These are phyloP conservation scores for Colletotrichum liaoningense DNA, from an alignment of 2,329 filamentous ascomycete species.

Conservation along the genomic window DNA sequence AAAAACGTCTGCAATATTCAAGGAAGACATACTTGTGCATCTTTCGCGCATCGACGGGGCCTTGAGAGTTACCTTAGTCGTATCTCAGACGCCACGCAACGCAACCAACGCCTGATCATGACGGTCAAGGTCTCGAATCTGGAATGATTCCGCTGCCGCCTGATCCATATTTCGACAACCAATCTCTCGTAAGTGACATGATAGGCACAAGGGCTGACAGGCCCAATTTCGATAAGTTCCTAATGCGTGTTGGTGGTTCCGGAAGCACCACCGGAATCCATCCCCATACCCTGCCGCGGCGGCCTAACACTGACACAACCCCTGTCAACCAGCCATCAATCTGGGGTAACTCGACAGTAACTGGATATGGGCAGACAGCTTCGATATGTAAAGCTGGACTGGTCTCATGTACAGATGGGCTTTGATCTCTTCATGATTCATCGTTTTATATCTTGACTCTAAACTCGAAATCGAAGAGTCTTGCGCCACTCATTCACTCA, in stretches of 20 bases:
- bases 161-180: not conserved
- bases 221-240: not conserved
- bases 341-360: not conserved
- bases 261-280: not conserved
- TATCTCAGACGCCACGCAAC: not conserved
- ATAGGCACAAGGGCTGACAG: conserved; percentile 1
- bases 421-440: not conserved
- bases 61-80: no score
- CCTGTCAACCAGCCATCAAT: not conserved
- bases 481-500: not conserved
- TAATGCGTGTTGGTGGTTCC: not conserved
- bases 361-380: not conserved
- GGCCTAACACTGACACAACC: not conserved
- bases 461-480: not conserved
- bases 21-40: no score
- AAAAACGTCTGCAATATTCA: no score
- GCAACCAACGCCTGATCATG: not conserved
- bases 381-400: not conserved
- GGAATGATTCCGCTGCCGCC: not conserved
- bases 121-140: not conserved
- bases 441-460: not conserved
- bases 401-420: not conserved
- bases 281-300: not conserved
- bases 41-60: no score
- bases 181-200: not conserved